phyloP scores from a whole-genome alignment of 257 asterid genomes.

The Nicotiana benthamiana region DNA sequence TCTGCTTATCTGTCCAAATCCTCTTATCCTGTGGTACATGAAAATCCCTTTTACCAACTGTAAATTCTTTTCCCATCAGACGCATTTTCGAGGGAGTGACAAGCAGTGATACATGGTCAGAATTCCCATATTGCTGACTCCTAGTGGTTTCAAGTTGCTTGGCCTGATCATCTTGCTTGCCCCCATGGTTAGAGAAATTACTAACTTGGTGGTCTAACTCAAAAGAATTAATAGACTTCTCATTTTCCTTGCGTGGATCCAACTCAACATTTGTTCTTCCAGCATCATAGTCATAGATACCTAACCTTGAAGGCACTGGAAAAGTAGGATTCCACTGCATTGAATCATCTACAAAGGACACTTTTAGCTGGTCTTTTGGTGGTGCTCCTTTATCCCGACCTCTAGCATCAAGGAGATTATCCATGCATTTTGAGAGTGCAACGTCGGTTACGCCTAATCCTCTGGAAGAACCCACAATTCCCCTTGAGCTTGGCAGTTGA shows the following conservation, averaged over 20 bases:
- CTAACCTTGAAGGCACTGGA: slow-evolving; percentile 32
- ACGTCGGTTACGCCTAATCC: slow-evolving; percentile 21
- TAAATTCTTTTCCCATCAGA: slow-evolving; percentile 69
- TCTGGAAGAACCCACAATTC: slow-evolving; percentile 14
- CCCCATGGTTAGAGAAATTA: slow-evolving; percentile 12
- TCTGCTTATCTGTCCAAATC: slow-evolving; percentile 45
- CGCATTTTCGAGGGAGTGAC: slow-evolving; percentile 54
- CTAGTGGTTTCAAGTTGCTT: slow-evolving; percentile 25
- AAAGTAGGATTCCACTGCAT: slow-evolving; percentile 21
- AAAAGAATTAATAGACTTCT: slow-evolving; percentile 15
- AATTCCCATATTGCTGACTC: slow-evolving; percentile 16
- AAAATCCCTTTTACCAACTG: slow-evolving; percentile 31
- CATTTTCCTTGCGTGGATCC: slow-evolving; percentile 12
- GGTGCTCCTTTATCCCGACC: slow-evolving; percentile 23
- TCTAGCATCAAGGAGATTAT: slow-evolving; percentile 19
- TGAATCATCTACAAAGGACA: slow-evolving; percentile 22
- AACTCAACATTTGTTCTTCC: slow-evolving; percentile 16
- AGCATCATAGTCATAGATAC: slow-evolving; percentile 19
- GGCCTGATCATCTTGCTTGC: slow-evolving; percentile 22
- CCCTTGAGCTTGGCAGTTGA: slow-evolving; percentile 27
- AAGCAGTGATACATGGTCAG: slow-evolving; percentile 18
- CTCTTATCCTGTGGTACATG: slow-evolving; percentile 27
- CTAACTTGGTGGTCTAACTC: slow-evolving; percentile 12
- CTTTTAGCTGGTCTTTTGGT: slow-evolving; percentile 24
- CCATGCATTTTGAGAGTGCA: slow-evolving; percentile 8